Evolutionary conservation across 495 filamentous ascomycete genomes (phyloP).

Genomic region (Aspergillus olivimuriae): DNA sequence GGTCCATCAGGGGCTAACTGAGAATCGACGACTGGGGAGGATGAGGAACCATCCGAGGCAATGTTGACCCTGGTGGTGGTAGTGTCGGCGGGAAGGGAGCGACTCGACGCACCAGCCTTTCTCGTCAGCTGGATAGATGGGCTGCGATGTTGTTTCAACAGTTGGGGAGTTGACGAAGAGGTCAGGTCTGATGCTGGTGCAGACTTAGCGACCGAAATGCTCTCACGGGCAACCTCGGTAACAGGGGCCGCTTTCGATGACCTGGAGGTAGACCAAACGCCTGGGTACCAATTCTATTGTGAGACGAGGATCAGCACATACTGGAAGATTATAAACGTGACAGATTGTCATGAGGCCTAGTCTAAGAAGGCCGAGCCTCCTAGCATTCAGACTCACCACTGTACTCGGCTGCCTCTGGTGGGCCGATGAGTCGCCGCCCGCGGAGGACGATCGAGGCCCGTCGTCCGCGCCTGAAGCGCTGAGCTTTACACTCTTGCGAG

Average conservation of each 20-base stretch:
- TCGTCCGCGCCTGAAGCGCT: slow-evolving; percentile 43
- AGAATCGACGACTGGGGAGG: slow-evolving; percentile 24
- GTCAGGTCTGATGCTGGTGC: slow-evolving; percentile 35
- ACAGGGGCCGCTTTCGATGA: slow-evolving; percentile 62
- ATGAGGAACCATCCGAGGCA: slow-evolving; percentile 39
- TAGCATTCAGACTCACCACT: slow-evolving; percentile 26
- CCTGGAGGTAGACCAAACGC: slow-evolving; percentile 56
- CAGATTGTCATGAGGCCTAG: no score
- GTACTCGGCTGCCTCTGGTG: slow-evolving; percentile 27
- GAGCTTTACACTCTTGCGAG: slow-evolving; percentile 59
- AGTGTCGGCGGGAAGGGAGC: slow-evolving; percentile 42
- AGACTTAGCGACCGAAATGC: slow-evolving; percentile 55
- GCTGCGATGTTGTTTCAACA: slow-evolving; percentile 21
- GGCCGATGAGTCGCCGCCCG: slow-evolving; percentile 19
- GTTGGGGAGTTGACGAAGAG: slow-evolving; percentile 26
- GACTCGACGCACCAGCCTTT: slow-evolving; percentile 32
- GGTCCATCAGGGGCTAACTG: slow-evolving; percentile 13
- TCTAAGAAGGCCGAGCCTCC: no score
- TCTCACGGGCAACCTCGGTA: slow-evolving; percentile 71
- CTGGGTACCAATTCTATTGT: slow-evolving; percentile 47
- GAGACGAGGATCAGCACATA: no score
- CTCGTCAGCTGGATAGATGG: slow-evolving; percentile 39
- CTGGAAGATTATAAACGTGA: no score
- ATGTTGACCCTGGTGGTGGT: slow-evolving; percentile 47
- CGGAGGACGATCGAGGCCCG: slow-evolving; percentile 19